Conservation (phyloP, 2,329 filamentous ascomycete species). For the Davidsoniella eucalypti region DNA sequence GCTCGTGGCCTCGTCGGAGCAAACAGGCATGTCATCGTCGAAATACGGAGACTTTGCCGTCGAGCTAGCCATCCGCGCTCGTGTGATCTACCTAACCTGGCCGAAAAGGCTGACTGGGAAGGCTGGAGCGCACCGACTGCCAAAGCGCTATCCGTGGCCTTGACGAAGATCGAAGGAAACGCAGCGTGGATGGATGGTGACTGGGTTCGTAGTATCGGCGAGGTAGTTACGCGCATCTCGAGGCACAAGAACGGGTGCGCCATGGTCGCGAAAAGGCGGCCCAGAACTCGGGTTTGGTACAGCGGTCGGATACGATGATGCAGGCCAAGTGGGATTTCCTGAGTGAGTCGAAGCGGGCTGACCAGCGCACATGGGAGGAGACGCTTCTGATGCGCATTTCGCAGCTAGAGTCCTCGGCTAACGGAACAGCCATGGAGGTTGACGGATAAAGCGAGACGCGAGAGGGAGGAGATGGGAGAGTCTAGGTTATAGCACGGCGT, state of each 20-base stretch:
- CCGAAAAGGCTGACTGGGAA: constrained; percentile 34
- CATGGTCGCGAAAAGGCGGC: constrained; percentile 21
- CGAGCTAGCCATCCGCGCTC: constrained; percentile 24
- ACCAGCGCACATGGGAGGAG: constrained; percentile 48
- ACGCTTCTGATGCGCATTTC: constrained; percentile 27
- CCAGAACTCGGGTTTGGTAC: constrained; percentile 22
- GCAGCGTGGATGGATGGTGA: constrained; percentile 41
- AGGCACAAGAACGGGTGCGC: constrained; percentile 18
- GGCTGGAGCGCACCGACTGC: constrained; percentile 39
- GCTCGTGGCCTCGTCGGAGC: constrained; percentile 25
- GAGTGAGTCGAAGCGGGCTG: constrained; percentile 41
- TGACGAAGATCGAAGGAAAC: constrained; percentile 13
- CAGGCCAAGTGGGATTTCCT: constrained; percentile 59
- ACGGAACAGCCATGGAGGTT: constrained; percentile 21
- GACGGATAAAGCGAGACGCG: constrained; percentile 17
- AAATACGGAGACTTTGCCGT: constrained; percentile 29
- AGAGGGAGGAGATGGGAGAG: not conserved
- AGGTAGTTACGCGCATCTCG: constrained; percentile 25
- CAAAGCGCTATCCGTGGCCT: constrained; percentile 33
- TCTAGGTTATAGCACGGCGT: not conserved
- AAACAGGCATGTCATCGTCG: constrained; percentile 10
- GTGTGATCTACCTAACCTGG: constrained; percentile 25
- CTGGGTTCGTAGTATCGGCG: constrained; percentile 45
- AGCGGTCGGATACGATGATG: constrained; percentile 52
- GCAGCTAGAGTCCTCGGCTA: constrained; percentile 20